phyloP scores from a whole-genome alignment of 768 basidiomycete species.

The Amanita rubescens region DNA sequence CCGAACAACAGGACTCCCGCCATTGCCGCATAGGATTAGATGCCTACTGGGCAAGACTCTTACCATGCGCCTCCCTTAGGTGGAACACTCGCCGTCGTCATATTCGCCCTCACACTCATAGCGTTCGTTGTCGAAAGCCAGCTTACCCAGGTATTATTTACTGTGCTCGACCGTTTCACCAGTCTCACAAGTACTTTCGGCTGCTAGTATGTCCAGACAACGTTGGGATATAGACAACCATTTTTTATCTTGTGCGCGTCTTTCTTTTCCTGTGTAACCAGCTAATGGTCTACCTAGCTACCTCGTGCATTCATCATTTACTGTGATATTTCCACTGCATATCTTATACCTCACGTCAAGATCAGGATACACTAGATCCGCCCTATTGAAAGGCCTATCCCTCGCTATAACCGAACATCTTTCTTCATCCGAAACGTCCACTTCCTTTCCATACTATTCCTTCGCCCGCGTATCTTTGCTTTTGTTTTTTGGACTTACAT shows the following conservation, averaged over 20 bases:
- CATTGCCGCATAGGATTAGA: constrained; percentile 9
- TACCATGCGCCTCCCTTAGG: constrained; percentile 30
- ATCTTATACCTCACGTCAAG: constrained; percentile 52
- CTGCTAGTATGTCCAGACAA: constrained; percentile 69
- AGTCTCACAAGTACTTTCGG: constrained; percentile 5
- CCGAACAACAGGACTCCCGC: background rate
- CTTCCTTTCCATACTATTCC: constrained; percentile 29
- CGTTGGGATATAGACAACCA: constrained; percentile 74
- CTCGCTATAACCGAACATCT: constrained; percentile 43
- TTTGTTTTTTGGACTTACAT: constrained; percentile 51
- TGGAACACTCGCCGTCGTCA: constrained; percentile 38
- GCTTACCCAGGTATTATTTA: constrained; percentile 55
- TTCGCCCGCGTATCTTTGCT: constrained; percentile 32
- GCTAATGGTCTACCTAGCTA: constrained; percentile 43
- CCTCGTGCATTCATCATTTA: constrained; percentile 78
- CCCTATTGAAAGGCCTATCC: constrained; percentile 45
- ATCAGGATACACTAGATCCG: constrained; percentile 37
- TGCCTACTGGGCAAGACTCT: constrained; percentile 20
- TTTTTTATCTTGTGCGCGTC: constrained; percentile 76
- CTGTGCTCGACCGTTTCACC: background rate
- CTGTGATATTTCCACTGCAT: constrained; percentile 78
- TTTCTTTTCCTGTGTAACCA: background rate
- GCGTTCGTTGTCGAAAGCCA: constrained; percentile 76
- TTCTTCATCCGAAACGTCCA: constrained; percentile 22
- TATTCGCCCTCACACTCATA: constrained; percentile 55